These are phyloP conservation scores for Phytophthora meadii DNA, from an alignment of 352 stramenopile species.

Conservation along the genomic window DNA sequence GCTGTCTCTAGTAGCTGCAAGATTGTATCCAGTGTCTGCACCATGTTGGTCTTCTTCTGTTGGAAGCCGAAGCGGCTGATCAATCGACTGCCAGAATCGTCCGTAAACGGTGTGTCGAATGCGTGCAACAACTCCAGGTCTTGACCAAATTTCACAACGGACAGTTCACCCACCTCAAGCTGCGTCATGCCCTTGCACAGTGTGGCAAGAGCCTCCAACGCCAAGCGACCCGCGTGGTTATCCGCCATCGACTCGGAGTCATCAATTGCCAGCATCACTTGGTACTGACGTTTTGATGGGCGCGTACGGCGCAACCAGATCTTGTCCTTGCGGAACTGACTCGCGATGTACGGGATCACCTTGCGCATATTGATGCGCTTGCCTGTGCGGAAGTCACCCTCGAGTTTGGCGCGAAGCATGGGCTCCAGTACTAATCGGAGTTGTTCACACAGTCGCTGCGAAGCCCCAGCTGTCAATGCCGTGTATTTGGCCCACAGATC, in stretches of 20 bases:
- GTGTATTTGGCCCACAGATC: slow-evolving; percentile 95
- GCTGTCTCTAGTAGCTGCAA: slow-evolving; percentile 91
- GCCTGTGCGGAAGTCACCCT: slow-evolving; percentile 98
- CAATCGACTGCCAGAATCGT: slow-evolving; percentile 94
- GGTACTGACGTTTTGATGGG: slow-evolving; percentile 98
- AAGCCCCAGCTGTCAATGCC: slow-evolving; percentile 91
- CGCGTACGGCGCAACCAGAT: slow-evolving; percentile 99
- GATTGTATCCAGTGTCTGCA: slow-evolving; percentile 94
- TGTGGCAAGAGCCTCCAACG: slow-evolving; percentile 96
- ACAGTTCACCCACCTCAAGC: slow-evolving; percentile 97
- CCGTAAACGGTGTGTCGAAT: slow-evolving; percentile 97
- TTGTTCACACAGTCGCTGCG: slow-evolving; percentile 98
- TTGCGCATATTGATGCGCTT: slow-evolving; percentile 99
- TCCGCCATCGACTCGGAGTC: slow-evolving; percentile 99
- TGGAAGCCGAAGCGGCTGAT: slow-evolving; percentile 97
- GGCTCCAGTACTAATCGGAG: slow-evolving; percentile 98
- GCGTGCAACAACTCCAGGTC: slow-evolving; percentile 96
- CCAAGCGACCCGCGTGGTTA: slow-evolving; percentile 95
- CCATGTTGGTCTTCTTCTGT: slow-evolving; percentile 97
- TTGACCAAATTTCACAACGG: slow-evolving; percentile 96
- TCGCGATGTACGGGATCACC: slow-evolving; percentile 99
- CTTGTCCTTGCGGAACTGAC: slow-evolving; percentile 99
- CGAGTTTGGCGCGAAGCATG: slow-evolving; percentile 96
- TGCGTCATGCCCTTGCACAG: slow-evolving; percentile 98
- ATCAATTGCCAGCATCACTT: slow-evolving; percentile 99